A percentile compares a stretch with the other conserved stretches of the same genome.
Evolutionary conservation across 2,329 filamentous ascomycete genomes (phyloP).

Genomic region (Epichloe bromicola): DNA sequence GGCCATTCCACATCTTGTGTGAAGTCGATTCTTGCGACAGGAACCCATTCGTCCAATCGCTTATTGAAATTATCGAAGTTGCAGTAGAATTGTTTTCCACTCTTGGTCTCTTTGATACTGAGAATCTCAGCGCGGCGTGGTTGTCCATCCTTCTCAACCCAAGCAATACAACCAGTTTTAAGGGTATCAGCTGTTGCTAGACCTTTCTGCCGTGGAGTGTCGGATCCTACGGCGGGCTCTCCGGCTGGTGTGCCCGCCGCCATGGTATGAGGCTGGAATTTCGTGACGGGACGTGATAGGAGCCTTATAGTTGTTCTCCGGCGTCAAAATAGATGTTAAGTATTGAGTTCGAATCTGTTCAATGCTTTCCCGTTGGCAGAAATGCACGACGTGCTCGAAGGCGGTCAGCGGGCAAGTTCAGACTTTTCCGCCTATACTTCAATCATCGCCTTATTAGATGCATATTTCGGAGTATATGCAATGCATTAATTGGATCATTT

Average conservation of each 20-base stretch:
- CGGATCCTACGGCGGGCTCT: constrained; percentile 42
- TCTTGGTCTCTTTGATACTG: constrained; percentile 84
- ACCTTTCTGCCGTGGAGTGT: constrained; percentile 54
- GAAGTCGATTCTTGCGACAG: constrained; percentile 71
- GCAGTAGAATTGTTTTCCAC: constrained; percentile 81
- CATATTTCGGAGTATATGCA: neutral
- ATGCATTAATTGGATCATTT: too few species aligned
- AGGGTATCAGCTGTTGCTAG: constrained; percentile 77
- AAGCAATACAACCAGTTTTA: constrained; percentile 45
- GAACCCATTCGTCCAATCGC: constrained; percentile 72
- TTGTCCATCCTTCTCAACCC: constrained; percentile 61
- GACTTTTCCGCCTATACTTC: too few species aligned
- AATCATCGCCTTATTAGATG: neutral
- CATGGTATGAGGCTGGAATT: constrained; percentile 31
- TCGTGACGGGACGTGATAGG: neutral
- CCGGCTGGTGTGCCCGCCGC: constrained; percentile 33
- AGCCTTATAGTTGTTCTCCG: too few species aligned
- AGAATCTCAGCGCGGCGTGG: constrained; percentile 88
- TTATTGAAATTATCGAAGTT: constrained; percentile 99
- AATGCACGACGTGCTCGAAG: too few species aligned
- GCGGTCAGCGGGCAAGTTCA: too few species aligned
- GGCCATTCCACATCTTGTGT: constrained; percentile 93
- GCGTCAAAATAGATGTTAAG: too few species aligned
- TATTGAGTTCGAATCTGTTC: too few species aligned
- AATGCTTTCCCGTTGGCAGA: too few species aligned